Conservation (phyloP, 2,329 filamentous ascomycete genomes). For the Phyllosticta ampelicida region DNA sequence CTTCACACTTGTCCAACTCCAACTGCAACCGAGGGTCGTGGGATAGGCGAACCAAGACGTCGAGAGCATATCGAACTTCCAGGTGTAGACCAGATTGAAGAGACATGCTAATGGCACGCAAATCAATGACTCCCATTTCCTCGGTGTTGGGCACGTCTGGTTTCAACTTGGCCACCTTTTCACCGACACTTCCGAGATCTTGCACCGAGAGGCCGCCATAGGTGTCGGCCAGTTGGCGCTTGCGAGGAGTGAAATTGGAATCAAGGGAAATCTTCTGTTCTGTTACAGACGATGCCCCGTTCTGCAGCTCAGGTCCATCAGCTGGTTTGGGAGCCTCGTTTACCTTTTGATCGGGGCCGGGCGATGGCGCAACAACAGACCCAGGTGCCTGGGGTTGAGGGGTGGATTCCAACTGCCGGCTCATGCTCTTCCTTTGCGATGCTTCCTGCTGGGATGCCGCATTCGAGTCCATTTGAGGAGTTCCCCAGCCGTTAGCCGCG, state of each 20-base stretch:
- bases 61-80: constrained; percentile 82
- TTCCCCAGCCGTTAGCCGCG: constrained; percentile 34
- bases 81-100: constrained; percentile 81
- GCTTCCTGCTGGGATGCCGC: constrained; percentile 10
- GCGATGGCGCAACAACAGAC: constrained; percentile 19
- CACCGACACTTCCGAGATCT: constrained; percentile 52
- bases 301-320: constrained; percentile 11
- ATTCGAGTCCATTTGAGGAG: constrained; percentile 31
- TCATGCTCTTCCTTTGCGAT: constrained; percentile 26
- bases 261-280: constrained; percentile 10
- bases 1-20: constrained; percentile 66
- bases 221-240: constrained; percentile 34
- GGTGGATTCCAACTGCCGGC: constrained; percentile 26
- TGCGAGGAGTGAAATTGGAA: constrained; percentile 18
- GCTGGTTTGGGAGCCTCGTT: constrained; percentile 13
- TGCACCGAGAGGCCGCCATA: constrained; percentile 65
- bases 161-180: constrained; percentile 55
- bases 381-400: constrained; percentile 19
- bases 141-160: constrained; percentile 63
- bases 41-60: constrained; percentile 66
- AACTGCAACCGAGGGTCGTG: constrained; percentile 53
- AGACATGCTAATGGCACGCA: constrained; percentile 79
- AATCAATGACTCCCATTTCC: constrained; percentile 81
- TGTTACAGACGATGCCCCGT: constrained; percentile 12
- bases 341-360: constrained; percentile 18